A percentile compares a stretch with the other conserved stretches of the same genome.
phyloP scores from a whole-genome alignment of 169 alveolate species.

The Plasmodium gaboni region DNA sequence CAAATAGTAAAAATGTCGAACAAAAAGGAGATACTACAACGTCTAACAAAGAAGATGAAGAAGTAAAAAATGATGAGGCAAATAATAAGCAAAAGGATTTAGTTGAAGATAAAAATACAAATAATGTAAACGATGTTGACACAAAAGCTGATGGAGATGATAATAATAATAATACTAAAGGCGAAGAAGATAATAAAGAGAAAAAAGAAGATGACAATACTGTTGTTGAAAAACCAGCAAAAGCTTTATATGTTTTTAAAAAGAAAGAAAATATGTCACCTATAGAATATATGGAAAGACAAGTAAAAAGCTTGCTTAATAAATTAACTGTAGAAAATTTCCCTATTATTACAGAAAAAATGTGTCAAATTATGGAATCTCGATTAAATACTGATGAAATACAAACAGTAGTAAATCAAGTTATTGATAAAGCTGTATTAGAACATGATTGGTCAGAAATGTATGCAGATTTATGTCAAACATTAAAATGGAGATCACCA shows the following conservation, averaged over 20 bases:
- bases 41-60: not conserved
- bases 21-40: constrained; percentile 3
- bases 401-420: constrained; percentile 85
- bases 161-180: not conserved
- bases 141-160: constrained; percentile 8
- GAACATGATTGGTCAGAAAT: constrained; percentile 95
- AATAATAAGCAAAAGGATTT: not conserved
- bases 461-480: constrained; percentile 94
- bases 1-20: constrained; percentile 14
- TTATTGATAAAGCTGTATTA: constrained; percentile 90
- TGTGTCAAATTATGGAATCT: constrained; percentile 88
- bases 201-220: constrained; percentile 4
- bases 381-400: constrained; percentile 83
- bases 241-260: constrained; percentile 62
- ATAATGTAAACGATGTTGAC: not conserved
- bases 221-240: constrained; percentile 40
- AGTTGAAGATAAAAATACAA: constrained; percentile 14
- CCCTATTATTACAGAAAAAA: constrained; percentile 90
- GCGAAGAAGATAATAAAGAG: not conserved
- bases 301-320: constrained; percentile 88
- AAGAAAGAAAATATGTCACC: constrained; percentile 79
- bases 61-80: not conserved
- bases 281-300: constrained; percentile 86
- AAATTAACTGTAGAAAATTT: constrained; percentile 93
- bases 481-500: constrained; percentile 87